Evolutionary conservation across 805 yeast species (phyloP), one percentile per base, ranked within the genome.

Genomic region (Nakazawaea ishiwadae): DNA sequence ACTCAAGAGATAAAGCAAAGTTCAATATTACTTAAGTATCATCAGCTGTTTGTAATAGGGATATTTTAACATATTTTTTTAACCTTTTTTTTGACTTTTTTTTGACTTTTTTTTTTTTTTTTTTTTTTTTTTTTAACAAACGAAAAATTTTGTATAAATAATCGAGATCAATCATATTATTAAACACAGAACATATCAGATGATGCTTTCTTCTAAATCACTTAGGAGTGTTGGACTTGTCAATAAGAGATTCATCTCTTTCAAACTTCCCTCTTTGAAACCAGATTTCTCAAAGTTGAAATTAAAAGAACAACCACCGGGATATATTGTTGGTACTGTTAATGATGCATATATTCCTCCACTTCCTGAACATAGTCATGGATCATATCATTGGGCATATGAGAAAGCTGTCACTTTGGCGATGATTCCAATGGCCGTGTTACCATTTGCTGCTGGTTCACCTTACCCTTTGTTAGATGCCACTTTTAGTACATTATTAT

Each of bases 341-440:
- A 84, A 84, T 54, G 90, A 84, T 44, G 81, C 88, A 4, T 76
- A 77, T 47, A 78, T 79, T 15, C 72, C 75, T 10, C 86, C 87
- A 26, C 64, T 68, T 39, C 61, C 80, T 4, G 68, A 71, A 52
- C 69, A 71, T 49, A 53, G 66, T 40, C 80, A 82, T 48, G 93
- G 91, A 15, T 78, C 90, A 0, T 70, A 68, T 48, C 91, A 84
- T 63, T 83, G 90, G 90, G 71, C 83, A 29, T 66, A 75, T 48
- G 91, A 85, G 60, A 73, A 84, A 58, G 47, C 72, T 11, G 74
- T 80, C 8, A 73, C 83, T 12, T 56, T 77, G 31, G 74, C 80
- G 1, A 55, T 85, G 65, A 64, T 83, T 20, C 95, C 95, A 3
- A 63, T 84, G 41, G 62, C 77, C 4, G 57, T 76, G 19, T 63